Conservation (phyloP, 441 rosid genomes). For the Pelargonium australe region DNA sequence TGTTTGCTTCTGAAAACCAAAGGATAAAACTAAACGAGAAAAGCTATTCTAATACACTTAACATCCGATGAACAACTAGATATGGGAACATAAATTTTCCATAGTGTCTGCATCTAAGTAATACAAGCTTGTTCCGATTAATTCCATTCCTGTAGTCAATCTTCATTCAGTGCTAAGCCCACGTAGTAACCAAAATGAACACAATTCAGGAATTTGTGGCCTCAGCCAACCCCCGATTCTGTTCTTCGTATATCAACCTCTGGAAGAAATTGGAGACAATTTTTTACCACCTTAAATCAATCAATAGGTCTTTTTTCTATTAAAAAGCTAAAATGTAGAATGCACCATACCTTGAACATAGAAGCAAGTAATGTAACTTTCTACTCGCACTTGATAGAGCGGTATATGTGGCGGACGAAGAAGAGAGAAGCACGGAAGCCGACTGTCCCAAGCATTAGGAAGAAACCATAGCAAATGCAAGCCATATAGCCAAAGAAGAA, state of each 20-base stretch:
- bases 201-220: neutral
- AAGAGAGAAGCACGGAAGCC: constrained; percentile 44
- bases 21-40: constrained; percentile 1
- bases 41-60: neutral
- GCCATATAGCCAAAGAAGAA: constrained; percentile 58
- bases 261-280: neutral
- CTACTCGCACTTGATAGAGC: constrained; percentile 49
- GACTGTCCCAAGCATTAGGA: constrained; percentile 44
- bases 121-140: constrained; percentile 2
- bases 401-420: constrained; percentile 48
- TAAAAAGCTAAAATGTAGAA: neutral
- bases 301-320: too few species aligned
- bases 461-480: constrained; percentile 48
- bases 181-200: neutral
- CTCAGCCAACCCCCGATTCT: neutral
- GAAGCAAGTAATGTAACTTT: neutral
- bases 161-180: neutral
- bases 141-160: neutral
- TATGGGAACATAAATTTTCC: neutral
- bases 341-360: constrained; percentile 1
- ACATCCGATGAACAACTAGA: neutral
- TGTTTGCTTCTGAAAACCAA: neutral
- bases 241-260: neutral
- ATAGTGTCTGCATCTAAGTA: neutral
- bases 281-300: neutral